Evolutionary conservation across 1,284 basidiomycete species (phyloP), one percentile per base, ranked within the genome.

Genomic region (Moesziomyces sp.): DNA sequence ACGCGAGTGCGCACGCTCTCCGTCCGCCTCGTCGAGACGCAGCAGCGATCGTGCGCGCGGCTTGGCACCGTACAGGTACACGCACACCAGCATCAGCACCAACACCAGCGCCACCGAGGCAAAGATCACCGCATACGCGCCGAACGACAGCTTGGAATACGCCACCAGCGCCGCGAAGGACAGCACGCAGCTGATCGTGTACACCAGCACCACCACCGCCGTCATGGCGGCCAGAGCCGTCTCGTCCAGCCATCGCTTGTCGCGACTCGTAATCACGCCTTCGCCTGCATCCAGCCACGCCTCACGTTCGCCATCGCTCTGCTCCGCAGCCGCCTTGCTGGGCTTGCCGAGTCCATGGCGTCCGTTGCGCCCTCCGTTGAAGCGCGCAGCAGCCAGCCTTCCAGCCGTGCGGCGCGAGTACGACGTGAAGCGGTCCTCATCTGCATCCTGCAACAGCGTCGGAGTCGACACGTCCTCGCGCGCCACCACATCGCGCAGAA

Each of bases 181-280:
- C 14, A 75, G 42, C 9, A 52, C 45, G 23, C 58, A 52, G 57
- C 59, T 60, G 21, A 48, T 26, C 1, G 46, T 73, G 44, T 67
- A 67, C 16, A 56, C 44, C 16, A 75, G 45, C n/a, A 54, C 51
- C 3, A 51, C 56, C 14, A 58, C 48, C 5, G 46, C 40, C 4
- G 61, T 58, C 35, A 59, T 11, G 1, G 62, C 60, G 23, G 70
- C 64, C 11, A 71, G 55, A 5, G 64, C 73, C 9, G 61, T 53
- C 43, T 68, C 60, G 54, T 75, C 55, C 35, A 62, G 48, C 67
- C 72, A 73, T 18, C 60, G 52, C 42, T 71, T 74, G 52, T 67
- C 67, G 40, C 54, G 58, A 6, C 45, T 57, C 18, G 58, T 30
- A 3, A 46, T 47, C 9, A 68, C 58, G 14, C 30, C 45, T 26